phyloP scores from a whole-genome alignment of 495 filamentous ascomycete species.

The Aspergillus steynii region DNA sequence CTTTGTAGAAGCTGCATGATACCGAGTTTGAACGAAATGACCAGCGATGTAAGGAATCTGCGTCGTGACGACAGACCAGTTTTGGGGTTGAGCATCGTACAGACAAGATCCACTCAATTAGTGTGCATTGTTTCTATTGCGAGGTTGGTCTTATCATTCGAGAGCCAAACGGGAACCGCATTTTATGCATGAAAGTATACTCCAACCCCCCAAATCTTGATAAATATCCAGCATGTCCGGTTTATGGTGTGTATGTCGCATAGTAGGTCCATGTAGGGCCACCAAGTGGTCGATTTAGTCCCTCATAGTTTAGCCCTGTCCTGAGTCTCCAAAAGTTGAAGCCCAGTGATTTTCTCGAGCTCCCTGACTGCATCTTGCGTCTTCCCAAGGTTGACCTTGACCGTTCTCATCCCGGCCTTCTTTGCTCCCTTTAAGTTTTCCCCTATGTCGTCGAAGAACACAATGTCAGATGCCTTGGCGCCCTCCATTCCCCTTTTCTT shows the following conservation, averaged over 20 bases:
- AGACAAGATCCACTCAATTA: too few relatives aligned
- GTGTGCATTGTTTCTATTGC: too few relatives aligned
- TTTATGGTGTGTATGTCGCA: too few relatives aligned
- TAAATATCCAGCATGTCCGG: too few relatives aligned
- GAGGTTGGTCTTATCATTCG: too few relatives aligned
- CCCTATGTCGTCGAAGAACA: conserved; percentile 96
- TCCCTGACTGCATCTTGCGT: conserved; percentile 74
- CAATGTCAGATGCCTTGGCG: conserved; percentile 64
- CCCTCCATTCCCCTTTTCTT: conserved; percentile 53
- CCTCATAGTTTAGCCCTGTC: conserved; percentile 40
- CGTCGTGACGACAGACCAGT: neutral
- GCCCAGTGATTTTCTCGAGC: conserved; percentile 59
- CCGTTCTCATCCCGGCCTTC: conserved; percentile 72
- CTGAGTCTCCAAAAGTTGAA: conserved; percentile 51
- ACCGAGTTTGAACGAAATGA: neutral
- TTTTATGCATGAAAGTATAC: too few relatives aligned
- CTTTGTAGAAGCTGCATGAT: neutral
- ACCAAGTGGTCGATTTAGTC: neutral
- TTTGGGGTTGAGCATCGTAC: too few relatives aligned
- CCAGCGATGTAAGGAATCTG: neutral
- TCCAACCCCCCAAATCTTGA: too few relatives aligned
- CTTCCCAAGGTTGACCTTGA: conserved; percentile 79
- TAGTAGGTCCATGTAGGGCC: too few relatives aligned
- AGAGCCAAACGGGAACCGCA: too few relatives aligned
- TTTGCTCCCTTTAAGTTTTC: conserved; percentile 84